phyloP scores from a whole-genome alignment of 108 stramenopile genomes.

The Craspedostauros australis region DNA sequence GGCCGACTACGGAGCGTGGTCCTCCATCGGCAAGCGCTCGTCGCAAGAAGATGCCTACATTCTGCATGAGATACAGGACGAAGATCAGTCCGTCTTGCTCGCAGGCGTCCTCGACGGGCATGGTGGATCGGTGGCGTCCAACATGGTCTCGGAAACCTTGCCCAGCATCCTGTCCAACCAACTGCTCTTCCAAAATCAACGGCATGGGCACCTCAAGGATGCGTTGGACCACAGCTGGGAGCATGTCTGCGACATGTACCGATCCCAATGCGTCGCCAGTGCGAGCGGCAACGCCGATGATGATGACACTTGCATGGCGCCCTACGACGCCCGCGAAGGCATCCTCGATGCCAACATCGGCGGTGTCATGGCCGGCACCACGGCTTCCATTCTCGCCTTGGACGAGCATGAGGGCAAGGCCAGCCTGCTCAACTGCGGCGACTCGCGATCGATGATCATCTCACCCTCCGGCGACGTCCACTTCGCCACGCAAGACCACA shows the following conservation, averaged over 20 bases:
- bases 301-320: slow-evolving; percentile 53
- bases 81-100: slow-evolving; percentile 41
- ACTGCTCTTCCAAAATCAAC: slow-evolving; percentile 15
- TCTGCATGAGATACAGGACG: slow-evolving; percentile 57
- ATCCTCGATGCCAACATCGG: slow-evolving; percentile 60
- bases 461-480: slow-evolving; percentile 29
- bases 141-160: slow-evolving; percentile 39
- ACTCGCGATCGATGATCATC: slow-evolving; percentile 57
- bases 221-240: slow-evolving; percentile 49
- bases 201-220: slow-evolving; percentile 17
- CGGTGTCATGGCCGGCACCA: slow-evolving; percentile 61
- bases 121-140: slow-evolving; percentile 59
- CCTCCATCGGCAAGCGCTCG: slow-evolving; percentile 53
- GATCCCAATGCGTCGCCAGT: slow-evolving; percentile 28
- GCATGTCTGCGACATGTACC: slow-evolving; percentile 45
- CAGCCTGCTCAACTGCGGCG: slow-evolving; percentile 69
- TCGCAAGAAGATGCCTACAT: slow-evolving; percentile 74
- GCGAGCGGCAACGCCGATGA: slow-evolving; percentile 1
- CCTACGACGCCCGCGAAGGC: slow-evolving; percentile 68
- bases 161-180: slow-evolving; percentile 45
- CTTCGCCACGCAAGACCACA: slow-evolving; percentile 66
- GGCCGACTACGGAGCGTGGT: slow-evolving; percentile 68
- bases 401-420: slow-evolving; percentile 48
- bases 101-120: slow-evolving; percentile 84
- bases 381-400: slow-evolving; percentile 51